A percentile compares a stretch with the other conserved stretches of the same genome.
Conservation (phyloP, 2,329 filamentous ascomycete genomes). For the Penicillium sp. region DNA sequence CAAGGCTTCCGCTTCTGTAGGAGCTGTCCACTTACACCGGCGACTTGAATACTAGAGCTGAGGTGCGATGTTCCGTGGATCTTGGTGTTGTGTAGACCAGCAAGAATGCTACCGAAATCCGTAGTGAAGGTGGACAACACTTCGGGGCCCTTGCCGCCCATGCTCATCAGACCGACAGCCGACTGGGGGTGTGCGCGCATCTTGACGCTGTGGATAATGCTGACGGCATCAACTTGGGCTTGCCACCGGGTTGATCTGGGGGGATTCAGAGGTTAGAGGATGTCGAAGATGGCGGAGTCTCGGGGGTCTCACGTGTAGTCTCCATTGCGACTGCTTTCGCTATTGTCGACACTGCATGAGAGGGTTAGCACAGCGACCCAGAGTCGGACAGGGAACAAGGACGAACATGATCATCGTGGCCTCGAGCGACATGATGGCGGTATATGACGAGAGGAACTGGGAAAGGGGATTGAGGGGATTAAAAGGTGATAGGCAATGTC, state of each 20-base stretch:
- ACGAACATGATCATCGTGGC: constrained; percentile 90
- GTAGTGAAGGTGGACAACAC: constrained; percentile 95
- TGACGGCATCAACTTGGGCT: constrained; percentile 92
- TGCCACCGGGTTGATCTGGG: constrained; percentile 89
- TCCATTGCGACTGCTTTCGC: constrained; percentile 96
- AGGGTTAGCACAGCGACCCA: constrained; percentile 26
- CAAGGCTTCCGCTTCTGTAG: background rate
- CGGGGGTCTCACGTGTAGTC: constrained; percentile 67
- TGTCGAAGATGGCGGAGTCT: constrained; percentile 5
- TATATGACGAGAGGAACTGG: constrained; percentile 22
- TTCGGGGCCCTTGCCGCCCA: constrained; percentile 96
- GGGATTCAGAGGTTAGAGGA: constrained; percentile 38
- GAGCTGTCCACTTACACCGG: constrained; percentile 67
- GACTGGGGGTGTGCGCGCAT: constrained; percentile 95
- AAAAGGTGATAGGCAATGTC: constrained; percentile 17
- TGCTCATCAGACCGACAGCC: constrained; percentile 96
- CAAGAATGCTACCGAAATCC: constrained; percentile 92
- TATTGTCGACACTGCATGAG: constrained; percentile 81
- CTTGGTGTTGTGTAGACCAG: constrained; percentile 90
- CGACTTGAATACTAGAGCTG: constrained; percentile 92
- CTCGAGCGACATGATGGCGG: constrained; percentile 90
- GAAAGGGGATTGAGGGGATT: constrained; percentile 14
- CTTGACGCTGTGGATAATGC: constrained; percentile 93
- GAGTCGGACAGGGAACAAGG: constrained; percentile 8
- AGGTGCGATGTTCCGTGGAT: constrained; percentile 88